phyloP scores from a whole-genome alignment of 768 basidiomycete genomes.

The Phylloporus scabripes region DNA sequence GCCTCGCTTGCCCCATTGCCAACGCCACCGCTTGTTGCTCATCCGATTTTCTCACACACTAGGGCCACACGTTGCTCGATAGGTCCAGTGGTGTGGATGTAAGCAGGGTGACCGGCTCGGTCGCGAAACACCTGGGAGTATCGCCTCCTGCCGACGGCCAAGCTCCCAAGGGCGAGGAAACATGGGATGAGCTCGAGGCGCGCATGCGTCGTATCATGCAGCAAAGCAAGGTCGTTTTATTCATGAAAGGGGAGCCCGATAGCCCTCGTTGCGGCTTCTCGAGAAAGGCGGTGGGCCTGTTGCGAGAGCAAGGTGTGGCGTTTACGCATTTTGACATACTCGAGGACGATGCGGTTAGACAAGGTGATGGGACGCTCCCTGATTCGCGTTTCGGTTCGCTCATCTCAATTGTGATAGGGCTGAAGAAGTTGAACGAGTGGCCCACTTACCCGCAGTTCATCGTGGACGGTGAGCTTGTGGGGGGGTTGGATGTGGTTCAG shows the following conservation, averaged over 20 bases:
- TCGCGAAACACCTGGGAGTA: constrained; percentile 51
- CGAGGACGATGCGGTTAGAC: constrained; percentile 71
- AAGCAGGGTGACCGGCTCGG: constrained; percentile 48
- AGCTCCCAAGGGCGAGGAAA: constrained; percentile 40
- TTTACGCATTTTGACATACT: constrained; percentile 84
- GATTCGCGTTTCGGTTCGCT: background rate
- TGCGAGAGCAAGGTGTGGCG: constrained; percentile 57
- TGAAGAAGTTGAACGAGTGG: constrained; percentile 81
- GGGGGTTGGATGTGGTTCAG: constrained; percentile 89
- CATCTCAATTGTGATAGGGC: constrained; percentile 38
- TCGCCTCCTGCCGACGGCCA: constrained; percentile 15
- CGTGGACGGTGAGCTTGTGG: constrained; percentile 85
- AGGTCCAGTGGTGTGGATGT: constrained; percentile 82
- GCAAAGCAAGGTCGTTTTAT: constrained; percentile 71
- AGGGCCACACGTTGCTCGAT: constrained; percentile 87
- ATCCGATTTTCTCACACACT: constrained; percentile 2
- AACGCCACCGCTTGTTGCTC: background rate
- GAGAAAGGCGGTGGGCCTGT: constrained; percentile 60
- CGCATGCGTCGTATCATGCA: constrained; percentile 72
- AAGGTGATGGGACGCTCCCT: constrained; percentile 45
- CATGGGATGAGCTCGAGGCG: constrained; percentile 57
- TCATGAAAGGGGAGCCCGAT: constrained; percentile 87
- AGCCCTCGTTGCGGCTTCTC: constrained; percentile 84
- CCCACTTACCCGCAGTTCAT: constrained; percentile 87
- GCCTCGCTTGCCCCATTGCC: background rate